Evolutionary conservation across 208 protist genomes (phyloP), one percentile per base, ranked within the genome.

Genomic region (Leishmania braziliensis): DNA sequence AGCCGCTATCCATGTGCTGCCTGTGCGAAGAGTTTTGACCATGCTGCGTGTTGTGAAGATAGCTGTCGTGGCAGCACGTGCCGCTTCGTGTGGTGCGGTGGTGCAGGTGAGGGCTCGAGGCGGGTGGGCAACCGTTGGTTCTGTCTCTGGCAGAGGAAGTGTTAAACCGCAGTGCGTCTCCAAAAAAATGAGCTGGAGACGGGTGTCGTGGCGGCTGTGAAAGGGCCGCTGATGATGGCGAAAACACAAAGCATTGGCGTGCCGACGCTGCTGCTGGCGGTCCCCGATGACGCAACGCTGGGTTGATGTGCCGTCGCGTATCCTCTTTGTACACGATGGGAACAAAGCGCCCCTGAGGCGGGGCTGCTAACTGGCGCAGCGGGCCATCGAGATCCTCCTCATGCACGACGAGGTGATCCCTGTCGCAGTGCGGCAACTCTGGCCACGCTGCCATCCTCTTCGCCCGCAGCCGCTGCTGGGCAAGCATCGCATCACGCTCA

Each of bases 391-490:
- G 43, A 36, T 79, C 81, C 2, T 78, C 78, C 82, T 79, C 62
- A 36, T 68, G 63, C 56, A 86, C 82, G 56, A 86, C 29, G 63
- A 86, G 78, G 53, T 80, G 82, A 12, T 69, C 56, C 8, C 62
- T 68, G 5, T 50, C 62, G 23, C 58, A 43, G 58, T 63, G 82
- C 29, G 78, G 82, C 54, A 68, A 60, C 68, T 66, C 51, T 5
- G 82, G 82, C 82, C 82, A 86, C 51, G 58, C 78, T 5, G 50
- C 70, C 54, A 75, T 80, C 63, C 50, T 39, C 56, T 72, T 39
- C 33, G 77, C 66, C 9, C 82, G 82, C 71, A 75, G 72, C 50
- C 82, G 82, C 82, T 73, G 76, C 39, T 88, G 84, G 53, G 76
- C 73, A 12, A 86, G 80, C 58, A 65, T 66, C 5, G 80, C 53